These are phyloP conservation scores for Coemansia sp. DNA, from an alignment of 192 early-diverging fungal species.

Conservation along the genomic window DNA sequence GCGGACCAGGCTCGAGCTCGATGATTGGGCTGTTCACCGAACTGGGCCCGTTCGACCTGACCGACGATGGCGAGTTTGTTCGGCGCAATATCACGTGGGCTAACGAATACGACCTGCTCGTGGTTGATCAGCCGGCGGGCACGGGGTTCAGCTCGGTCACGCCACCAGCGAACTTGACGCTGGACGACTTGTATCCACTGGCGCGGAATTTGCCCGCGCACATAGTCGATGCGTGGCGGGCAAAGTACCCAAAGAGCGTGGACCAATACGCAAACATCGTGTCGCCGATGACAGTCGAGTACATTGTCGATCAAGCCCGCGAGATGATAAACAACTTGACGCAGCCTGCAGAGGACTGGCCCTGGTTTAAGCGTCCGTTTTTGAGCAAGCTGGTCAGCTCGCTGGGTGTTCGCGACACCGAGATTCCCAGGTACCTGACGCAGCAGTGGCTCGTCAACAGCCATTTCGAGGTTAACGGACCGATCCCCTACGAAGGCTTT, in stretches of 20 bases:
- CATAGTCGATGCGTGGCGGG: slow-evolving; percentile 19
- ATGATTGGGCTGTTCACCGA: slow-evolving; percentile 80
- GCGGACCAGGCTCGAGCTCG: slow-evolving; percentile 76
- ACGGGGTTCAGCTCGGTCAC: slow-evolving; percentile 59
- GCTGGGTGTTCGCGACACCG: slow-evolving; percentile 14
- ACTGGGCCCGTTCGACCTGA: slow-evolving; percentile 70
- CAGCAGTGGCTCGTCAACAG: not conserved
- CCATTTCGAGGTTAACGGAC: not conserved
- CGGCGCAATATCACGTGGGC: slow-evolving; percentile 63
- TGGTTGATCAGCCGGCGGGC: slow-evolving; percentile 83
- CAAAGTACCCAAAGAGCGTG: slow-evolving; percentile 24
- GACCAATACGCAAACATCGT: slow-evolving; percentile 27
- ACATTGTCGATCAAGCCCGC: slow-evolving; percentile 21
- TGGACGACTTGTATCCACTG: slow-evolving; percentile 42
- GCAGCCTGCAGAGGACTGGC: slow-evolving; percentile 18
- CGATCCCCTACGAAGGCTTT: not conserved
- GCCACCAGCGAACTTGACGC: slow-evolving; percentile 30
- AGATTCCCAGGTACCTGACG: not conserved
- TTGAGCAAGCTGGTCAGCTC: slow-evolving; percentile 10
- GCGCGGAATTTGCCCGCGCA: slow-evolving; percentile 25
- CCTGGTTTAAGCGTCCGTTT: slow-evolving; percentile 24
- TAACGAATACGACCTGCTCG: slow-evolving; percentile 68
- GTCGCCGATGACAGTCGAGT: slow-evolving; percentile 34
- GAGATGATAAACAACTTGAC: slow-evolving; percentile 14
- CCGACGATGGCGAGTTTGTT: slow-evolving; percentile 54